These are phyloP conservation scores for Amanita exitialis DNA, from an alignment of 768 basidiomycete species.

Conservation along the genomic window DNA sequence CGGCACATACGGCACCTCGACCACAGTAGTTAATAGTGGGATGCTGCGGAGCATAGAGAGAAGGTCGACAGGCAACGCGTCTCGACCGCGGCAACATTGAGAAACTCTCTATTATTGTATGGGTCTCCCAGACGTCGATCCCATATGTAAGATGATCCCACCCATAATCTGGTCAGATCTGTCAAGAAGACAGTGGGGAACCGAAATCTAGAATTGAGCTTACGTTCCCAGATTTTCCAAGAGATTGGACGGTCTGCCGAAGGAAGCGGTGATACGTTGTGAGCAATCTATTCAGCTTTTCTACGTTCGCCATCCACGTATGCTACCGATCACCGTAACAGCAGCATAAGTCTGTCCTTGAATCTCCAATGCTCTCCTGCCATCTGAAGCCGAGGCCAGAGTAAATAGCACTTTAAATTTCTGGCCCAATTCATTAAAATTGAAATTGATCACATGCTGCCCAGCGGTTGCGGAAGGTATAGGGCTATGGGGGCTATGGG, in stretches of 20 bases:
- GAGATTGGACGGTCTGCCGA: neutral
- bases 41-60: neutral
- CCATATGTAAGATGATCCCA: neutral
- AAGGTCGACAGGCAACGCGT: constrained; percentile 1
- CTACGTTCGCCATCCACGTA: neutral
- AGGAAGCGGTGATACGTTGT: neutral
- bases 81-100: neutral
- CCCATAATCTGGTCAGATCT: neutral
- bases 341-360: neutral
- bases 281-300: neutral
- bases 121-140: neutral
- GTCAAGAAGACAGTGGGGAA: neutral
- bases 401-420: neutral
- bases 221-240: neutral
- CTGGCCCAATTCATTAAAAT: too few relatives aligned
- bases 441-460: neutral
- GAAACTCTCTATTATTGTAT: too few relatives aligned
- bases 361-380: neutral
- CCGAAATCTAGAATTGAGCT: neutral
- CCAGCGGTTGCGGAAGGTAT: neutral
- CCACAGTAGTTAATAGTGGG: neutral
- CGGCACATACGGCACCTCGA: neutral
- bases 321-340: neutral
- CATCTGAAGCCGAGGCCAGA: neutral
- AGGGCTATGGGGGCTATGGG: too few relatives aligned